Base-by-base conservation (phyloP, 495 filamentous ascomycete genomes). In the Penicillium macrosclerotiorum region DNA sequence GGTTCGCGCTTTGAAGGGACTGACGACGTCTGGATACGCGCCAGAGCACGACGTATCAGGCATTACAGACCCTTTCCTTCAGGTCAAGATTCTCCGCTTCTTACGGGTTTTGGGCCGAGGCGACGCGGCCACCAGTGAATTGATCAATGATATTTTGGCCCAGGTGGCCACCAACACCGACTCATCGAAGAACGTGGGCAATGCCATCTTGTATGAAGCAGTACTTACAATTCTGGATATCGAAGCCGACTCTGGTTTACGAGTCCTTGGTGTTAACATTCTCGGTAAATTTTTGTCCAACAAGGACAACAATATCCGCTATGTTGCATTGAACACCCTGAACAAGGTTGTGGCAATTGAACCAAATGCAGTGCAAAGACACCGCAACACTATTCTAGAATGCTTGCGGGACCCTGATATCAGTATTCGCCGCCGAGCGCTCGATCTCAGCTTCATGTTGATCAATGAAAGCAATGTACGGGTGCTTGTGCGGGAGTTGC, bases 121-220 rank as follows among this genome's bases (percentile, higher is more conserved):
- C 31, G 90, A 98, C 69, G 74, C 83, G 18, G 78, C 89, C 45
- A 92, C 89, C 7, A 96, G 90, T 59, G 93, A 98, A 68, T 83
- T 94, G 62, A 96, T 98, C 68, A 98, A 97, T 66, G 93, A 98
- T 63, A 97, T 98, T 47, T 72, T 98, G 42, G 94, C 93, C 26
- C 94, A 98, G 74, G 93, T 98, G 41, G 93, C 93, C 33, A 96
- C 93, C 34, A 98, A 98, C 61, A 98, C 93, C 2, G 93, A 98
- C 55, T 90, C 93, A 0, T 90, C 92, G 22, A 98, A 97, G 75
- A 98, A 98, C 54, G 93, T 98, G 22, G 93, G 93, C 41, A 98
- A 98, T 63, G 86, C 93, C 5, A 97, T 98, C 48, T 78, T 98
- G 8, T 98, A 98, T 71, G 93, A 98, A 69, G 89, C 93, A 5